phyloP scores from a whole-genome alignment of 1,284 basidiomycete genomes.

The Malassezia caprae region DNA sequence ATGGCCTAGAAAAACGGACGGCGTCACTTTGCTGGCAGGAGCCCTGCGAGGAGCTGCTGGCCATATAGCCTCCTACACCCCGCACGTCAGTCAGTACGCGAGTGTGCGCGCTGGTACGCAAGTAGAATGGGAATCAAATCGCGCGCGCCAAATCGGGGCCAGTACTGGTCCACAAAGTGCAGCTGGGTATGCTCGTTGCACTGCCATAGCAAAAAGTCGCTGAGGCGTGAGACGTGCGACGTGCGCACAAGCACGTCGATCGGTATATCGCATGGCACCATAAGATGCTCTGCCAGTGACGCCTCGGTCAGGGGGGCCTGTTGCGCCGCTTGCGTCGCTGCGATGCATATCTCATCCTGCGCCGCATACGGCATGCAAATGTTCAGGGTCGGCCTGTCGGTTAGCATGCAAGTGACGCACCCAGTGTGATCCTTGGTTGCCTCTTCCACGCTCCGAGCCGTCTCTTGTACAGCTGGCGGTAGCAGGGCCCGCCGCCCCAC shows the following conservation, averaged over 20 bases:
- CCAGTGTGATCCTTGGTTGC: constrained; percentile 65
- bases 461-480: constrained; percentile 63
- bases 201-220: constrained; percentile 88
- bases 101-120: constrained; percentile 60
- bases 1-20: constrained; percentile 17
- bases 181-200: constrained; percentile 71
- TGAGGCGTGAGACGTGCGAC: constrained; percentile 77
- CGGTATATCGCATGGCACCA: constrained; percentile 53
- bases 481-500: constrained; percentile 70
- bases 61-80: constrained; percentile 14
- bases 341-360: constrained; percentile 67
- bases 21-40: constrained; percentile 17
- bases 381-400: constrained; percentile 70
- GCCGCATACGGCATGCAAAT: constrained; percentile 90
- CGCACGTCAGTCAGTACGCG: neutral
- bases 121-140: constrained; percentile 77
- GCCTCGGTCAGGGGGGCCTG: constrained; percentile 4
- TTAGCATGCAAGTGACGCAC: constrained; percentile 51
- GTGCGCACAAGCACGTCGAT: constrained; percentile 86
- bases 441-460: constrained; percentile 64
- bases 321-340: neutral
- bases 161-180: constrained; percentile 81
- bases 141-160: constrained; percentile 85
- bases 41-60: constrained; percentile 6
- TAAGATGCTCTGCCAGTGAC: constrained; percentile 25